Percentiles rank a stretch among this genome's conserved stretches.
Conservation (phyloP, 345 rosid species). For the Toxicodendron radicans region DNA sequence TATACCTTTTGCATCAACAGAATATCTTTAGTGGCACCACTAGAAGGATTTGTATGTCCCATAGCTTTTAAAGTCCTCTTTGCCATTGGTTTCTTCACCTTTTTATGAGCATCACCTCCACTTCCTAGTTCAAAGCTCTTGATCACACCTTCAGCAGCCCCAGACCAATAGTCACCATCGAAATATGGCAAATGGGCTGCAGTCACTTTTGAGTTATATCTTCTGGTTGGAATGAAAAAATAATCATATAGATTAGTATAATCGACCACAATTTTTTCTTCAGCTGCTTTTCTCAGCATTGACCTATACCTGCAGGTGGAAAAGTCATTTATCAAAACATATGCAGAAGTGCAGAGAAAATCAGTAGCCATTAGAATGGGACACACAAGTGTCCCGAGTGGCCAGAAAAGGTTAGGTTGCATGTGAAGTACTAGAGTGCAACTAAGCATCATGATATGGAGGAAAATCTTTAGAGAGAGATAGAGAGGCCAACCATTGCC, state of each 20-base stretch:
- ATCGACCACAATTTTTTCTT: slow-evolving; percentile 82
- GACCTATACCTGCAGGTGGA: slow-evolving; percentile 68
- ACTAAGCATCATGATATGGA: background rate
- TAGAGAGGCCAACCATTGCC: slow-evolving; percentile 73
- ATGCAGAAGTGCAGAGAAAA: background rate
- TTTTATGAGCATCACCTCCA: slow-evolving; percentile 21
- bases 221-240: slow-evolving; percentile 80
- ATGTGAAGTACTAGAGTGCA: background rate
- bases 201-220: slow-evolving; percentile 89
- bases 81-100: slow-evolving; percentile 85
- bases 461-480: background rate
- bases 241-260: slow-evolving; percentile 86
- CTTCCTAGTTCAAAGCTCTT: slow-evolving; percentile 52
- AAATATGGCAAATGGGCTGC: slow-evolving; percentile 98
- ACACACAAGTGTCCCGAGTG: background rate
- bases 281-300: slow-evolving; percentile 84
- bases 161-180: slow-evolving; percentile 99
- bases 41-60: slow-evolving; percentile 44
- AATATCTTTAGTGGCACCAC: slow-evolving; percentile 41
- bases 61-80: slow-evolving; percentile 45
- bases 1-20: slow-evolving; percentile 52
- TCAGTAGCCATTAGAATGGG: background rate
- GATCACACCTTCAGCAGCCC: slow-evolving; percentile 96
- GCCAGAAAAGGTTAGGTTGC: slow-evolving; percentile 24
- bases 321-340: slow-evolving; percentile 18